Percentiles rank a stretch among this genome's conserved stretches.
phyloP scores from a whole-genome alignment of 305 asterid species.

The Fraxinus platypoda region DNA sequence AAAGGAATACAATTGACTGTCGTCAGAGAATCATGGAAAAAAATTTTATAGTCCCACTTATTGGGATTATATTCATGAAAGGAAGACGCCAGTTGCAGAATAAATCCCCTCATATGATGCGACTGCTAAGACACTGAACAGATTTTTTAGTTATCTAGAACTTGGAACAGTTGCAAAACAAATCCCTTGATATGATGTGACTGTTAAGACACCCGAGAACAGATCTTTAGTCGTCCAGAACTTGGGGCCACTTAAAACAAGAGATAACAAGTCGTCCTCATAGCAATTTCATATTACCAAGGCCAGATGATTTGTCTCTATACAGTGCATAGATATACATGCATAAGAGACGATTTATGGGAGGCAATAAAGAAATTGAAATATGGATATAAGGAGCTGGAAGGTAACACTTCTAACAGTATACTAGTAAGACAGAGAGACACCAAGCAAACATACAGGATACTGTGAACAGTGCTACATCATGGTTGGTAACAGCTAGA shows the following conservation, averaged over 20 bases:
- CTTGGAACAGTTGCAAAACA: background rate
- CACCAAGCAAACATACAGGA: background rate
- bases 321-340: slow-evolving; percentile 3
- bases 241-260: background rate
- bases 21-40: background rate
- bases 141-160: slow-evolving; percentile 13
- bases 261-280: background rate
- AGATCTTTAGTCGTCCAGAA: background rate
- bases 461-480: background rate
- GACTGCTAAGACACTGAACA: slow-evolving; percentile 4
- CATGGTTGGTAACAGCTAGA: background rate
- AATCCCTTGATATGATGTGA: background rate
- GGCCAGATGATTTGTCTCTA: slow-evolving; percentile 7
- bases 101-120: slow-evolving; percentile 1
- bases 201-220: background rate
- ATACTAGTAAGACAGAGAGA: background rate
- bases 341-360: background rate
- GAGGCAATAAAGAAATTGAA: background rate
- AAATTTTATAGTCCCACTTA: background rate
- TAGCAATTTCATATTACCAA: background rate
- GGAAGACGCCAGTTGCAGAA: background rate
- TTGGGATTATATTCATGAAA: background rate
- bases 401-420: slow-evolving; percentile 4
- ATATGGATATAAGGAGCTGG: background rate
- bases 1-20: background rate